Conservation (phyloP, 2,329 filamentous ascomycete species). For the Diaporthe aspalathi region DNA sequence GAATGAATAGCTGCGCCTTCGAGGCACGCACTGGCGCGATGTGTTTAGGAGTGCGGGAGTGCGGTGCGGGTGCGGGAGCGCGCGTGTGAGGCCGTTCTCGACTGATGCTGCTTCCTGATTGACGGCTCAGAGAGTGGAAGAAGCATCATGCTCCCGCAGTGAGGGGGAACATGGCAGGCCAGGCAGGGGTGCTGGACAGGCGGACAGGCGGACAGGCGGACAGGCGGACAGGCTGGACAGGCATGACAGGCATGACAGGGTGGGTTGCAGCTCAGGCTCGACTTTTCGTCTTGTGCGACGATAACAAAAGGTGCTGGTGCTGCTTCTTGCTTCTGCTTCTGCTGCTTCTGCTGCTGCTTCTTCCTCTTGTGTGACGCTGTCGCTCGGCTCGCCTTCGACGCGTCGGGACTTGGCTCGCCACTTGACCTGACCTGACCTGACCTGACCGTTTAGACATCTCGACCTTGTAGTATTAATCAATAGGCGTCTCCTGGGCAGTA, state of each 20-base stretch:
- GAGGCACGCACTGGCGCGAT: too few species aligned
- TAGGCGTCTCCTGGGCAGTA: not conserved
- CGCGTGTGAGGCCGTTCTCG: constrained; percentile 15
- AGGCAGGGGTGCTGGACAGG: too few species aligned
- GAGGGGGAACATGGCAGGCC: constrained; percentile 7
- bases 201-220: too few species aligned
- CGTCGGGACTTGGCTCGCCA: not conserved
- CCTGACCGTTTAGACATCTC: too few species aligned
- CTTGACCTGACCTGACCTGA: too few species aligned
- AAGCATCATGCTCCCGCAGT: constrained; percentile 17
- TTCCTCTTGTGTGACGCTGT: constrained; percentile 7
- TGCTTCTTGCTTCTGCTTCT: not conserved
- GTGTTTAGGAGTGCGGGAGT: not conserved
- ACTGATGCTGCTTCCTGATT: constrained; percentile 22
- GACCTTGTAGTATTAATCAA: too few species aligned
- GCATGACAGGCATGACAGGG: not conserved
- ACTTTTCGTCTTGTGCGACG: constrained; percentile 28
- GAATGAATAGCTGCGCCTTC: too few species aligned
- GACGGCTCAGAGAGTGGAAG: constrained; percentile 15
- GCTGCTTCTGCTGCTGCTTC: not conserved
- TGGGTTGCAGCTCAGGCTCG: not conserved
- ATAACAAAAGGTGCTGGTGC: constrained; percentile 13
- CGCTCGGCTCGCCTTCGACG: constrained; percentile 3
- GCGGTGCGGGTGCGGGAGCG: too few species aligned
- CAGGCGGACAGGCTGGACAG: too few species aligned